These are phyloP conservation scores for Cardamine occulta DNA, from an alignment of 345 rosid genomes.

Conservation along the genomic window DNA sequence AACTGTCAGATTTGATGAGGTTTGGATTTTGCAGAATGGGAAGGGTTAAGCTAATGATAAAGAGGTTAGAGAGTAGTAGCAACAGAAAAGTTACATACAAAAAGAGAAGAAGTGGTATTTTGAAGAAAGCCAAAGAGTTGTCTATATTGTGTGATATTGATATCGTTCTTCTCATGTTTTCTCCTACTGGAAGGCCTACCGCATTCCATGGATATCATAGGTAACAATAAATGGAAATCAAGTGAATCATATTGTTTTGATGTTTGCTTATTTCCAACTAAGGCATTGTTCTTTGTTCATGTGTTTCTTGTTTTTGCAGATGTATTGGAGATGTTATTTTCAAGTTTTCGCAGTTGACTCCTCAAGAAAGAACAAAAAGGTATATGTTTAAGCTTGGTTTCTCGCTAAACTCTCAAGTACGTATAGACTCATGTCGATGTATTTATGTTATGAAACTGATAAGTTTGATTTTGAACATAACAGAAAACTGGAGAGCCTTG, in stretches of 20 bases:
- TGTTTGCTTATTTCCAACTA: neutral
- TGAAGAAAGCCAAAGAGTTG: constrained; percentile 79
- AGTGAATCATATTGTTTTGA: neutral
- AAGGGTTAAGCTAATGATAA: constrained; percentile 72
- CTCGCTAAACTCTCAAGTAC: too few relatives aligned
- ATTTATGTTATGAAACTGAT: neutral
- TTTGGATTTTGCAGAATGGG: constrained; percentile 49
- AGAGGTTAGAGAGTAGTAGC: constrained; percentile 62
- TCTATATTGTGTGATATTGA: constrained; percentile 75
- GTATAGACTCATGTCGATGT: neutral
- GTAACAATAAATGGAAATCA: constrained; percentile 27
- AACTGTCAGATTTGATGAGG: neutral
- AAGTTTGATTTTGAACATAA: neutral
- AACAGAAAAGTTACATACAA: constrained; percentile 70
- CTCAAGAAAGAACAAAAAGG: constrained; percentile 60
- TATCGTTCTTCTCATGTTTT: constrained; percentile 73
- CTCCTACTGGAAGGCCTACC: constrained; percentile 69
- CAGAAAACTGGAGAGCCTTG: constrained; percentile 1
- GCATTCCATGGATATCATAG: constrained; percentile 64
- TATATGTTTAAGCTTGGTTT: too few relatives aligned
- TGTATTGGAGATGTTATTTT: constrained; percentile 65
- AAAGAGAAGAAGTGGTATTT: constrained; percentile 62
- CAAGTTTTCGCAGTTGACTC: constrained; percentile 61
- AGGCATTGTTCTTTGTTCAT: neutral
- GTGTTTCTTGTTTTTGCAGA: constrained; percentile 41